These are phyloP conservation scores for Agaricus blazei DNA, from an alignment of 768 basidiomycete genomes.

Conservation along the genomic window DNA sequence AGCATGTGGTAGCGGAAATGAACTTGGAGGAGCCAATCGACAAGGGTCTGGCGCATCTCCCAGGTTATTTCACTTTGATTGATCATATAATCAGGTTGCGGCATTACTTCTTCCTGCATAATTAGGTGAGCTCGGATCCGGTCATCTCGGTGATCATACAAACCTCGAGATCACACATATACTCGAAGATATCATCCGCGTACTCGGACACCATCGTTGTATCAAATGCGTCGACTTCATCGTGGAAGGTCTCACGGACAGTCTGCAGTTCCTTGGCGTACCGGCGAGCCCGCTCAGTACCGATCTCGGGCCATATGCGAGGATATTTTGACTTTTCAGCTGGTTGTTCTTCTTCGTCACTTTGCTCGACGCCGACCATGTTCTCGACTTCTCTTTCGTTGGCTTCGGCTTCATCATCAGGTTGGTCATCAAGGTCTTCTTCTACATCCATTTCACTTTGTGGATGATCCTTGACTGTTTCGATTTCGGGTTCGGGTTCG, in stretches of 20 bases:
- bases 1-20: slow-evolving; percentile 99
- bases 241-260: slow-evolving; percentile 64
- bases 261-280: slow-evolving; percentile 61
- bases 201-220: slow-evolving; percentile 98
- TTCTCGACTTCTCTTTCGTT: slow-evolving; percentile 56
- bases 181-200: slow-evolving; percentile 95
- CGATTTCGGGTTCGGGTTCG: slow-evolving; percentile 18
- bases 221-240: slow-evolving; percentile 72
- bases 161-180: slow-evolving; percentile 94
- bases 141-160: not conserved
- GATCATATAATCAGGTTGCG: slow-evolving; percentile 89
- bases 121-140: slow-evolving; percentile 14
- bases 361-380: slow-evolving; percentile 55
- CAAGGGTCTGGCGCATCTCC: slow-evolving; percentile 92
- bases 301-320: slow-evolving; percentile 71
- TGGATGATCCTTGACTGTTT: slow-evolving; percentile 23
- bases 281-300: slow-evolving; percentile 52
- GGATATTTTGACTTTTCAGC: slow-evolving; percentile 29
- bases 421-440: slow-evolving; percentile 32
- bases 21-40: slow-evolving; percentile 98
- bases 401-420: slow-evolving; percentile 36
- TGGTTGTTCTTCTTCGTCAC: slow-evolving; percentile 33
- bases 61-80: slow-evolving; percentile 90
- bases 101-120: slow-evolving; percentile 77
- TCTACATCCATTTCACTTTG: slow-evolving; percentile 66